phyloP scores from a whole-genome alignment of 805 yeast species.

The Debaryomyces castellii region DNA sequence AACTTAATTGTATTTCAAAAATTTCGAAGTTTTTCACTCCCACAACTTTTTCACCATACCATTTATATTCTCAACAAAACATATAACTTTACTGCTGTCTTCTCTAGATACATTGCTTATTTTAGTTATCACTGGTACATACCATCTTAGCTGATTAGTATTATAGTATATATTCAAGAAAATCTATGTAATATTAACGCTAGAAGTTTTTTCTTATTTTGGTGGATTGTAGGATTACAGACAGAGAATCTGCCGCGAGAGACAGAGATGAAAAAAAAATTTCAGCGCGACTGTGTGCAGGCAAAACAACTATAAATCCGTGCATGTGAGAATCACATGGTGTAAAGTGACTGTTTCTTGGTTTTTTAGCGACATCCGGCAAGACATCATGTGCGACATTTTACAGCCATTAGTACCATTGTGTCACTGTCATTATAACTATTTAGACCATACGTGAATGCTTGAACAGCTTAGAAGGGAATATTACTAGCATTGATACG shows the following conservation, averaged over 20 bases:
- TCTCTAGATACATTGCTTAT: background rate
- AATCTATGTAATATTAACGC: constrained; percentile 1
- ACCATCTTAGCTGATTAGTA: constrained; percentile 33
- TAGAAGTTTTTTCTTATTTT: constrained; percentile 1
- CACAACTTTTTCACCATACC: background rate
- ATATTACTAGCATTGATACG: no score
- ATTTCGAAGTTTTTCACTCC: constrained; percentile 5
- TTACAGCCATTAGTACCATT: background rate
- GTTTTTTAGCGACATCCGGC: background rate
- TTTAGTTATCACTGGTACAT: constrained; percentile 16
- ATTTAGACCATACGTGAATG: no score
- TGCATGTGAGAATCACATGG: background rate
- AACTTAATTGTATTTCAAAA: background rate
- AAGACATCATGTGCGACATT: background rate
- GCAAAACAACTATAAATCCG: background rate
- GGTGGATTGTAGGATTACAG: background rate
- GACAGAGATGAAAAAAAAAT: background rate
- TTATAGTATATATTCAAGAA: constrained; percentile 11
- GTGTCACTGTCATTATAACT: no score
- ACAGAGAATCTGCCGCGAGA: constrained; percentile 1
- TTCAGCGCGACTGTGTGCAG: background rate
- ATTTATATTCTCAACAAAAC: no score
- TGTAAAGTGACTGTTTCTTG: background rate
- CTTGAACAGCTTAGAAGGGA: no score
- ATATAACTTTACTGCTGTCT: background rate